phyloP scores from a whole-genome alignment of 2,329 filamentous ascomycete genomes.

The Talaromyces funiculosus region DNA sequence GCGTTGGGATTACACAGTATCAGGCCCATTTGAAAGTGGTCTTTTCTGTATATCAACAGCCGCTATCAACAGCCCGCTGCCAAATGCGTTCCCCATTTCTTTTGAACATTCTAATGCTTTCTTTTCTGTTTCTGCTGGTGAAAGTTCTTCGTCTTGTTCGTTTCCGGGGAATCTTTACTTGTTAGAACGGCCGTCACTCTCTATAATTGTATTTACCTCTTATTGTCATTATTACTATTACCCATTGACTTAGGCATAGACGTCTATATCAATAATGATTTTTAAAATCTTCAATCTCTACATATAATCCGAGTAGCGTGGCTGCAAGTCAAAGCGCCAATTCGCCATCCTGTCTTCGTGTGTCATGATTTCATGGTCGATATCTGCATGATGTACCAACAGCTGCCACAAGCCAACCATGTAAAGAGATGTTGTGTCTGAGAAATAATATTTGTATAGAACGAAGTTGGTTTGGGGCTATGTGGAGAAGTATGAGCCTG shows the following conservation, averaged over 20 bases:
- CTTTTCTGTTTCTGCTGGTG: slow-evolving; percentile 1
- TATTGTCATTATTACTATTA: not conserved
- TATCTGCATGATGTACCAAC: no score
- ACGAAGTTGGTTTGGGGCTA: no score
- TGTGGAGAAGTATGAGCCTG: no score
- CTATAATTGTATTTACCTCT: slow-evolving; percentile 9
- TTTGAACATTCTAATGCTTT: not conserved
- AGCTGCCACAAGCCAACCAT: no score
- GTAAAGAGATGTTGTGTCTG: no score
- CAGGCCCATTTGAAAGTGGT: not conserved
- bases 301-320: not conserved
- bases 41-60: not conserved
- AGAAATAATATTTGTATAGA: no score
- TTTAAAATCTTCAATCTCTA: not conserved
- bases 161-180: not conserved
- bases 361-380: not conserved
- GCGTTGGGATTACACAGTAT: not conserved
- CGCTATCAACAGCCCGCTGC: not conserved
- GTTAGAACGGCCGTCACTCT: slow-evolving; percentile 13
- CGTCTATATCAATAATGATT: not conserved
- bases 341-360: not conserved
- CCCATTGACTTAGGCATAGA: not conserved
- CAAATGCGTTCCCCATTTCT: not conserved
- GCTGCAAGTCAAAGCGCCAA: not conserved
- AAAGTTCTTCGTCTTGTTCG: not conserved